Evolutionary conservation across 2,329 filamentous ascomycete genomes (phyloP).

Genomic region (Colletotrichum limetticola): DNA sequence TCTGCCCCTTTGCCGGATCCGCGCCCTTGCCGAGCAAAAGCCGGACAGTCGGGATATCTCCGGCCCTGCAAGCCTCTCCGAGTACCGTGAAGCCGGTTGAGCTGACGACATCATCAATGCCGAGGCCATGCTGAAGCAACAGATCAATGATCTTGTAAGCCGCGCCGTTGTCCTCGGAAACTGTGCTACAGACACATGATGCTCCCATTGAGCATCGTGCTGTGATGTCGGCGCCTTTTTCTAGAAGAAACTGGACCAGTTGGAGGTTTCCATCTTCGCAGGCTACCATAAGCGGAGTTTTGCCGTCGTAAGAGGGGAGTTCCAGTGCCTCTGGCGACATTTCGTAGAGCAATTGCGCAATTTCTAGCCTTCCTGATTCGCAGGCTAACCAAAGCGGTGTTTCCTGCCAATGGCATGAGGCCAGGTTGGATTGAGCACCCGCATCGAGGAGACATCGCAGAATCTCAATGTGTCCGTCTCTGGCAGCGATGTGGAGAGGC

Average conservation of each 20-base stretch:
- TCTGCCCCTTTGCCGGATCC: constrained; percentile 36
- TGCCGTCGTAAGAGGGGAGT: constrained; percentile 13
- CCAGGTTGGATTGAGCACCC: constrained; percentile 33
- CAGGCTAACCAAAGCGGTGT: constrained; percentile 38
- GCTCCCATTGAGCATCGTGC: not conserved
- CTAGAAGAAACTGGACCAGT: constrained; percentile 35
- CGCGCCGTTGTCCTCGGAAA: constrained; percentile 16
- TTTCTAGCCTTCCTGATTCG: constrained; percentile 23
- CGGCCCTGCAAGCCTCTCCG: constrained; percentile 32
- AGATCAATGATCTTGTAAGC: constrained; percentile 31
- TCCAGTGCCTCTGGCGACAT: constrained; percentile 37
- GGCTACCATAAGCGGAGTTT: constrained; percentile 36
- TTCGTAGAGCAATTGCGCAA: constrained; percentile 35
- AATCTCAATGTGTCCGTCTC: constrained; percentile 22
- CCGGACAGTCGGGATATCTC: constrained; percentile 33
- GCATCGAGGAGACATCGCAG: constrained; percentile 36
- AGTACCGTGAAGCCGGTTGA: constrained; percentile 35
- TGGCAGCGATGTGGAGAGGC: constrained; percentile 36
- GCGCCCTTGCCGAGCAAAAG: constrained; percentile 38
- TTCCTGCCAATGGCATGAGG: constrained; percentile 30
- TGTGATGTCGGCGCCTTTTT: constrained; percentile 36
- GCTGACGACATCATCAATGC: constrained; percentile 34
- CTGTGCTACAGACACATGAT: constrained; percentile 31
- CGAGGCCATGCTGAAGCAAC: constrained; percentile 36
- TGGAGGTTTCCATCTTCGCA: constrained; percentile 30